Percentiles rank a stretch among this genome's conserved stretches.
These are phyloP conservation scores for Crithidia brevicula DNA, from an alignment of 208 protist species.

Conservation along the genomic window DNA sequence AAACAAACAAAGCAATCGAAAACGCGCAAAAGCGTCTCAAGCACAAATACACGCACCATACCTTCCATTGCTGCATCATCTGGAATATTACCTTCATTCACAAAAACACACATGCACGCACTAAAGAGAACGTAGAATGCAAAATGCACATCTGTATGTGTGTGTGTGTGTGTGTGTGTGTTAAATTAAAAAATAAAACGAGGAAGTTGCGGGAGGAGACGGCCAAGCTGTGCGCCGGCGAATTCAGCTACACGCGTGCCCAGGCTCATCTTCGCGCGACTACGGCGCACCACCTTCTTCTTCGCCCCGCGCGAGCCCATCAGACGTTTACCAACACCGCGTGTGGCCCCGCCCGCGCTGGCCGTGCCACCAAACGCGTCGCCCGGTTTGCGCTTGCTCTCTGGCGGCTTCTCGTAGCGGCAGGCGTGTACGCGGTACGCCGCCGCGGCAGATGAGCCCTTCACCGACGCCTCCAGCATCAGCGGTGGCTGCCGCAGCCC, in stretches of 20 bases:
- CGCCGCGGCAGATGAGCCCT: constrained; percentile 9
- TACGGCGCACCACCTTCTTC: constrained; percentile 28
- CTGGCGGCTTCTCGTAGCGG: constrained; percentile 63
- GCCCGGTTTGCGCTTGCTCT: constrained; percentile 42
- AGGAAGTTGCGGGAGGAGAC: constrained; percentile 58
- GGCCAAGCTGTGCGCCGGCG: constrained; percentile 46
- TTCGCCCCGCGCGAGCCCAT: constrained; percentile 23
- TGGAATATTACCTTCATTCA: too few relatives aligned
- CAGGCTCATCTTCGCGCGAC: constrained; percentile 45
- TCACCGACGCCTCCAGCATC: constrained; percentile 55
- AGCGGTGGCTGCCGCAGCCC: constrained; percentile 61
- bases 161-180: neutral
- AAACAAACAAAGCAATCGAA: neutral
- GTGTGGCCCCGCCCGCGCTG: constrained; percentile 21
- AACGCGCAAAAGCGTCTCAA: too few relatives aligned
- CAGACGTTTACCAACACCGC: constrained; percentile 46
- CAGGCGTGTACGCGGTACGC: constrained; percentile 67
- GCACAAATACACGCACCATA: too few relatives aligned
- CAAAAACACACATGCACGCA: too few relatives aligned
- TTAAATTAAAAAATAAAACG: neutral
- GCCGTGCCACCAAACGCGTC: constrained; percentile 23
- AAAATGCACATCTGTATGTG: neutral
- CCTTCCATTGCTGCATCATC: too few relatives aligned
- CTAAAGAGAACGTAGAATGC: too few relatives aligned
- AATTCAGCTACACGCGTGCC: constrained; percentile 42